Percentiles rank a stretch among this genome's conserved stretches.
phyloP scores from a whole-genome alignment of 164 flowering plant species.

The Dillenia suffruticosa region DNA sequence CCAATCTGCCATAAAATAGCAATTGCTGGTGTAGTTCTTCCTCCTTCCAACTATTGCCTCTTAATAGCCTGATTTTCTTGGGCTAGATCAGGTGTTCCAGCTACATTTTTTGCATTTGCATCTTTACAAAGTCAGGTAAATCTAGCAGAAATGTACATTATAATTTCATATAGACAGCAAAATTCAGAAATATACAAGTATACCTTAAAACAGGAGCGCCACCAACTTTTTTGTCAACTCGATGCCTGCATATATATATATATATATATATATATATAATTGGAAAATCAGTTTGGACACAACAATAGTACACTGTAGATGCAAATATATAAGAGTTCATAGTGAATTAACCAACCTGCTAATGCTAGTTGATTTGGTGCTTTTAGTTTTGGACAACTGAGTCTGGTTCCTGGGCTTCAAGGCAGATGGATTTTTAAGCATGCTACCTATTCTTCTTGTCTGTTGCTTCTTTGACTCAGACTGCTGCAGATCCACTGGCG shows the following conservation, averaged over 20 bases:
- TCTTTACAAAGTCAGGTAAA: conserved; percentile 21
- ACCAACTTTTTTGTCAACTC: too few relatives aligned
- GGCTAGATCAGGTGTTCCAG: conserved; percentile 38
- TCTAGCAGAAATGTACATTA: background rate
- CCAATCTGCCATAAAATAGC: background rate
- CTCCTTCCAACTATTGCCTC: conserved; percentile 86
- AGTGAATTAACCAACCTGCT: conserved; percentile 28
- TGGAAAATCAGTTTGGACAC: too few relatives aligned
- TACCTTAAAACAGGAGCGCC: background rate
- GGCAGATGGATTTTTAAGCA: conserved; percentile 51
- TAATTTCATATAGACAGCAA: background rate
- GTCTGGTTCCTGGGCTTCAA: conserved; percentile 42
- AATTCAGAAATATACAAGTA: background rate
- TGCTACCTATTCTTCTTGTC: conserved; percentile 51
- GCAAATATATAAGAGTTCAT: too few relatives aligned
- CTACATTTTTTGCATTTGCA: conserved; percentile 29
- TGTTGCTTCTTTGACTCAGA: conserved; percentile 36
- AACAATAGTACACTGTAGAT: too few relatives aligned
- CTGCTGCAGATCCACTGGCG: conserved; percentile 15
- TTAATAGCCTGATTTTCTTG: conserved; percentile 95
- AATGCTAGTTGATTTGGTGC: conserved; percentile 32
- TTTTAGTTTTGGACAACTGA: conserved; percentile 35
- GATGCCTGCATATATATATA: too few relatives aligned
- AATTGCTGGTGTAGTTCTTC: conserved; percentile 75
- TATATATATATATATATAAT: too few relatives aligned